phyloP scores from a whole-genome alignment of 2,329 filamentous ascomycete genomes.

The Paracorniculantispora psalliotae region DNA sequence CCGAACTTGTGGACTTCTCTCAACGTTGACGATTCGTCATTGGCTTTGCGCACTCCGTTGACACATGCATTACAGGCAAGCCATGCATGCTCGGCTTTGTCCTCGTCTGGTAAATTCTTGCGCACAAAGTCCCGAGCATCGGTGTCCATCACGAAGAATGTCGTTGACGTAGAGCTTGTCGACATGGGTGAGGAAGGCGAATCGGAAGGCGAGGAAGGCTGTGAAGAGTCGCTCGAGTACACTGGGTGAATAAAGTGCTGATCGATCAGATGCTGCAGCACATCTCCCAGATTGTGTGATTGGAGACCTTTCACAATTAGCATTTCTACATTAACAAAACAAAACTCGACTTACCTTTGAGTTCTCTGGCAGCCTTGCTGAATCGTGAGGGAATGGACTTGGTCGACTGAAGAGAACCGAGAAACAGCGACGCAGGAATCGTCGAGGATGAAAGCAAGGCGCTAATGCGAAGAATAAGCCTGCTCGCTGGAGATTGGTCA shows the following conservation, averaged over 20 bases:
- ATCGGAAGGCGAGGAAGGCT: slow-evolving; percentile 8
- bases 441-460: slow-evolving; percentile 21
- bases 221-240: slow-evolving; percentile 15
- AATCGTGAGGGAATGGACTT: slow-evolving; percentile 16
- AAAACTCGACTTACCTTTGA: slow-evolving; percentile 14
- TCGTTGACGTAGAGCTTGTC: slow-evolving; percentile 17
- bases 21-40: slow-evolving; percentile 18
- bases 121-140: slow-evolving; percentile 21
- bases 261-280: slow-evolving; percentile 22
- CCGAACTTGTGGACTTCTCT: slow-evolving; percentile 22
- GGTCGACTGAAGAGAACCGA: not conserved
- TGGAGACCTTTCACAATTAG: slow-evolving; percentile 17
- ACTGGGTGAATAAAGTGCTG: slow-evolving; percentile 22
- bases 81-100: slow-evolving; percentile 20
- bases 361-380: slow-evolving; percentile 15
- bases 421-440: slow-evolving; percentile 21
- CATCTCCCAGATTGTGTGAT: slow-evolving; percentile 19
- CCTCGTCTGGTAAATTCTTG: slow-evolving; percentile 16
- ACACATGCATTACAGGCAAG: slow-evolving; percentile 23
- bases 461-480: slow-evolving; percentile 21
- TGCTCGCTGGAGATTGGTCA: slow-evolving; percentile 21
- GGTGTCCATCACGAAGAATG: slow-evolving; percentile 21
- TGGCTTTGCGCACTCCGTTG: slow-evolving; percentile 19
- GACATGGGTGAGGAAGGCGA: slow-evolving; percentile 14
- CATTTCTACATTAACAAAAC: not conserved